phyloP scores from a whole-genome alignment of 2,329 filamentous ascomycete genomes.

The Helminthosporium solani region DNA sequence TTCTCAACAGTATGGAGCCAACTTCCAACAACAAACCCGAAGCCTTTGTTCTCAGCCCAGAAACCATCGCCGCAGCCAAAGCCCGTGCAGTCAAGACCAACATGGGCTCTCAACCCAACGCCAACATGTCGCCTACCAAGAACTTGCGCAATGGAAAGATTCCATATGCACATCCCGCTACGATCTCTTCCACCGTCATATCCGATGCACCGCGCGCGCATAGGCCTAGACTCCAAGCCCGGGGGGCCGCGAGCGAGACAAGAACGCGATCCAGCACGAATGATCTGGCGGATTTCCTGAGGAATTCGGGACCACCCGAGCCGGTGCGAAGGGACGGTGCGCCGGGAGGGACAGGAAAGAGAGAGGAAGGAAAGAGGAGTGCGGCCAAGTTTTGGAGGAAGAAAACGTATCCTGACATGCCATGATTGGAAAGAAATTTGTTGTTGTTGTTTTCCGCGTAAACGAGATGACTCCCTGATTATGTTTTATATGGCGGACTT shows the following conservation, averaged over 20 bases:
- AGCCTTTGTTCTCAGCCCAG: constrained; percentile 35
- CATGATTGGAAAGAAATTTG: constrained; percentile 6
- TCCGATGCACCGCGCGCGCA: constrained; percentile 26
- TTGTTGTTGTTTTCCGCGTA: background rate
- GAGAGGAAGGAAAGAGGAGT: constrained; percentile 36
- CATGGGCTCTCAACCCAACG: background rate
- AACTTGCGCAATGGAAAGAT: constrained; percentile 8
- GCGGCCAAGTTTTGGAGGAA: constrained; percentile 37
- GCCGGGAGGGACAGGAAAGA: constrained; percentile 13
- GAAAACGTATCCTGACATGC: constrained; percentile 20
- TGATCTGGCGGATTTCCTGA: constrained; percentile 48
- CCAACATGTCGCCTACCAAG: background rate
- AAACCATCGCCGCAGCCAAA: constrained; percentile 36
- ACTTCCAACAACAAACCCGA: constrained; percentile 46
- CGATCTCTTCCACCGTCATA: constrained; percentile 16
- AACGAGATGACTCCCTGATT: too few relatives aligned
- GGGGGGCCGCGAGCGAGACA: constrained; percentile 23
- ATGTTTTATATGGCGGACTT: too few relatives aligned
- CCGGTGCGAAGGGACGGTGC: constrained; percentile 4
- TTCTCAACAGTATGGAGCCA: constrained; percentile 68
- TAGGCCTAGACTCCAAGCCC: constrained; percentile 29
- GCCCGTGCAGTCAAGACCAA: constrained; percentile 21
- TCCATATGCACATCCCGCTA: constrained; percentile 10
- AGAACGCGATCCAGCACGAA: constrained; percentile 35
- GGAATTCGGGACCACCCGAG: constrained; percentile 43